A percentile compares a stretch with the other conserved stretches of the same genome.
Evolutionary conservation across 2,329 filamentous ascomycete species (phyloP).

Genomic region (Colletotrichum scovillei): DNA sequence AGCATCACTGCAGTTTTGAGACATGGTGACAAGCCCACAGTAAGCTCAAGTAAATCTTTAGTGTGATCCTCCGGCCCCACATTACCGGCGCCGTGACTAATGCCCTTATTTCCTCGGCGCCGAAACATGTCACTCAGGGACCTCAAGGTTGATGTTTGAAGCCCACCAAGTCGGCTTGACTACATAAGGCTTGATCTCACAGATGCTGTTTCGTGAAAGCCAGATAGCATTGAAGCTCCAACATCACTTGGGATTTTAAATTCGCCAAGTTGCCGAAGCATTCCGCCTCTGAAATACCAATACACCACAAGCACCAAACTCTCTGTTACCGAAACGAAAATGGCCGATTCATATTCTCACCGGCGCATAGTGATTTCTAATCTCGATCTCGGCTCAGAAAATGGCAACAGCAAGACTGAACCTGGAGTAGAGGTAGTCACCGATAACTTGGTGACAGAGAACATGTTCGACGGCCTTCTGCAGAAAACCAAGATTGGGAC

Average conservation of each 20-base stretch:
- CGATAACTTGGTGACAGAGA: background rate
- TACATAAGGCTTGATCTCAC: background rate
- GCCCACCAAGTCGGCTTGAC: background rate
- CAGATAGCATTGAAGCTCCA: background rate
- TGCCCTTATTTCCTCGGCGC: slow-evolving; percentile 5
- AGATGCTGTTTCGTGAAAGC: background rate
- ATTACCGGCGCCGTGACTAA: background rate
- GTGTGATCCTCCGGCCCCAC: background rate
- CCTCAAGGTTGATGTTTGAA: background rate
- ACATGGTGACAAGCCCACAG: background rate
- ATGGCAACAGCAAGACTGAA: background rate
- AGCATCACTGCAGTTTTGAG: background rate
- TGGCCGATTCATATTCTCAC: background rate
- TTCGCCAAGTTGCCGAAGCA: background rate
- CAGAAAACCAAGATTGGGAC: slow-evolving; percentile 46
- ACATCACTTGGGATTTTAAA: background rate
- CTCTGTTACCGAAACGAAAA: background rate
- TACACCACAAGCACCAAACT: background rate
- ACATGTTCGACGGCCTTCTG: background rate
- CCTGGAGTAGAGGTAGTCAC: slow-evolving; percentile 5
- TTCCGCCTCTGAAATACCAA: background rate
- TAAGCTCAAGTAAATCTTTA: no score
- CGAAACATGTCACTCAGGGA: background rate
- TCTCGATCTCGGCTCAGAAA: background rate
- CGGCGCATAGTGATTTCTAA: slow-evolving; percentile 20